A percentile compares a stretch with the other conserved stretches of the same genome.
These are phyloP conservation scores for Botrytis galanthina DNA, from an alignment of 2,329 filamentous ascomycete genomes.

Conservation along the genomic window DNA sequence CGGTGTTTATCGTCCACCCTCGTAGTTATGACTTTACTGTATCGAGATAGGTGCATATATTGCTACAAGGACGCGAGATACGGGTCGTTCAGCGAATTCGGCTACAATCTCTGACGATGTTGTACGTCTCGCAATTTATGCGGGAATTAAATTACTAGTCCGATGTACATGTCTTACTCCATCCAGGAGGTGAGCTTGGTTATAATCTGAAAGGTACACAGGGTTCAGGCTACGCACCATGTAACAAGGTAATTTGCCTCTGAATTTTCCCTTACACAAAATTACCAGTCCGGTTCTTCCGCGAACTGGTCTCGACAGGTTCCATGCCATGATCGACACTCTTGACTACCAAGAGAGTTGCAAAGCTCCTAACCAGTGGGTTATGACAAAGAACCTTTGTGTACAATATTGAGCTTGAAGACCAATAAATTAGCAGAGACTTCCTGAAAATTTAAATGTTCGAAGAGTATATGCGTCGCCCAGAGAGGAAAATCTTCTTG, in stretches of 20 bases:
- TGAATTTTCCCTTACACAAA: too few species aligned
- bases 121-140: not conserved
- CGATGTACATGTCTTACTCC: not conserved
- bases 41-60: constrained; percentile 68
- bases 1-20: constrained; percentile 80
- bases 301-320: too few species aligned
- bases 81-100: not conserved
- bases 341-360: too few species aligned
- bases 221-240: not conserved
- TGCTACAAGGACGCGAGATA: not conserved
- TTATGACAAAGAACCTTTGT: too few species aligned
- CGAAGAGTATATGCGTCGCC: too few species aligned
- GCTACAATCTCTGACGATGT: not conserved
- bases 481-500: too few species aligned
- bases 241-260: not conserved
- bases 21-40: constrained; percentile 73
- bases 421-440: too few species aligned
- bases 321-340: too few species aligned
- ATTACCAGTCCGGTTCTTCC: too few species aligned
- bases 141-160: not conserved
- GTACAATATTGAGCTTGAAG: too few species aligned
- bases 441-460: too few species aligned
- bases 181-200: not conserved
- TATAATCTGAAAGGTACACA: not conserved
- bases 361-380: too few species aligned